Evolutionary conservation across 1,284 basidiomycete species (phyloP).

Genomic region (Omphalotus olearius): DNA sequence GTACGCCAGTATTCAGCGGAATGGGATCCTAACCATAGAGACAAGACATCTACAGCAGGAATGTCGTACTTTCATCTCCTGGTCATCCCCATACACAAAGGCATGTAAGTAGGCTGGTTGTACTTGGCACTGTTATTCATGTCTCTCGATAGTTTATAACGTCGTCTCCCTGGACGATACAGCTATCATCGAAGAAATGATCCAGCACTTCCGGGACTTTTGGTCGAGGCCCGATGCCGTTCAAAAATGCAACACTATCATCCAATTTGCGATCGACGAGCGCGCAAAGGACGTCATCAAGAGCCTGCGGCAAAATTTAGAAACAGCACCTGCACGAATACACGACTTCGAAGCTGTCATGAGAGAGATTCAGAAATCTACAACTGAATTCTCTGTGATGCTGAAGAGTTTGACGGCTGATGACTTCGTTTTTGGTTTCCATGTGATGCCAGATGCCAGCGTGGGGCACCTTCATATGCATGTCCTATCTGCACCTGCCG

Average conservation of each 20-base stretch:
- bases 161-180: not conserved
- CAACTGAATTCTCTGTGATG: not conserved
- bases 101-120: not conserved
- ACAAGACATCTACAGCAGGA: constrained; percentile 5
- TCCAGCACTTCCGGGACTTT: constrained; percentile 2
- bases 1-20: constrained; percentile 5
- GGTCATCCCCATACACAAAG: constrained; percentile 7
- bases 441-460: constrained; percentile 8
- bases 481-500: not conserved
- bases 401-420: not conserved
- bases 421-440: constrained; percentile 6
- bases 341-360: no score
- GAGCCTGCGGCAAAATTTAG: not conserved
- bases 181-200: constrained; percentile 1
- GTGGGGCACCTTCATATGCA: constrained; percentile 14
- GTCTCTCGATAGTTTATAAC: constrained; percentile 4
- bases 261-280: not conserved
- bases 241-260: not conserved
- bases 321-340: not conserved
- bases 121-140: not conserved
- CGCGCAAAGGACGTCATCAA: constrained; percentile 1
- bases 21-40: constrained; percentile 2
- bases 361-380: not conserved
- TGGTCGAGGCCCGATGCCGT: not conserved
- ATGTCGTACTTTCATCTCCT: constrained; percentile 13